Conservation (phyloP, 1,284 basidiomycete genomes). For the Apiotrichum sp. region DNA sequence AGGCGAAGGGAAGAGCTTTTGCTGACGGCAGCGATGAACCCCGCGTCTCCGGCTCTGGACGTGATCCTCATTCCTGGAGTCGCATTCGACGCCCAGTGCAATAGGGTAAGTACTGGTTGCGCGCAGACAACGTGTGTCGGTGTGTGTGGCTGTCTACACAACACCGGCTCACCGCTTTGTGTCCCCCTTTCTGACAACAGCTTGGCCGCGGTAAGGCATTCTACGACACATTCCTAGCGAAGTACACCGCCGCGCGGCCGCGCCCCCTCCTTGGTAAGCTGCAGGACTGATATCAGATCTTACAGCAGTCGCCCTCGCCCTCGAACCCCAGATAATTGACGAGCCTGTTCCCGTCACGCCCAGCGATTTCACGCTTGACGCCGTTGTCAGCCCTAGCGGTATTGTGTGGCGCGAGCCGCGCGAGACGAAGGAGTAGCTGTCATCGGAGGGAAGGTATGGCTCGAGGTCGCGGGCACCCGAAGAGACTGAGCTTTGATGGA, state of each 20-base stretch:
- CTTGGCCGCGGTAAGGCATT: slow-evolving; percentile 46
- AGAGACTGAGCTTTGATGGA: too few species aligned
- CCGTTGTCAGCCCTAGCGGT: slow-evolving; percentile 32
- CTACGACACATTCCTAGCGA: slow-evolving; percentile 41
- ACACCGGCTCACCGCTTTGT: too few species aligned
- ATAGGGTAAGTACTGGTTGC: slow-evolving; percentile 29
- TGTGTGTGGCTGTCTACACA: too few species aligned
- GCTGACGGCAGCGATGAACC: slow-evolving; percentile 22
- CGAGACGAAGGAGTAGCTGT: too few species aligned
- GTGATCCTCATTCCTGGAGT: slow-evolving; percentile 45
- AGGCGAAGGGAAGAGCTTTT: too few species aligned
- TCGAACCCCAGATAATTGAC: slow-evolving; percentile 35
- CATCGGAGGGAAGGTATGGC: too few species aligned
- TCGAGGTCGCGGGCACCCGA: too few species aligned
- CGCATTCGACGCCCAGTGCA: slow-evolving; percentile 40
- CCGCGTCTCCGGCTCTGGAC: slow-evolving; percentile 24
- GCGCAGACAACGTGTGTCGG: too few species aligned
- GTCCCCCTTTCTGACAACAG: slow-evolving; percentile 17
- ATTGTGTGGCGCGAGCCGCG: slow-evolving; percentile 24
- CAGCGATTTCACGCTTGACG: slow-evolving; percentile 36
- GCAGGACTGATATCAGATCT: not conserved
- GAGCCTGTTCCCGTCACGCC: slow-evolving; percentile 32
- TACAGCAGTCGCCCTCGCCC: slow-evolving; percentile 39
- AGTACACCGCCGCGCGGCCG: slow-evolving; percentile 22
- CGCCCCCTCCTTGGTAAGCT: slow-evolving; percentile 36